phyloP scores from a whole-genome alignment of 345 rosid genomes.

The Punica granatum region DNA sequence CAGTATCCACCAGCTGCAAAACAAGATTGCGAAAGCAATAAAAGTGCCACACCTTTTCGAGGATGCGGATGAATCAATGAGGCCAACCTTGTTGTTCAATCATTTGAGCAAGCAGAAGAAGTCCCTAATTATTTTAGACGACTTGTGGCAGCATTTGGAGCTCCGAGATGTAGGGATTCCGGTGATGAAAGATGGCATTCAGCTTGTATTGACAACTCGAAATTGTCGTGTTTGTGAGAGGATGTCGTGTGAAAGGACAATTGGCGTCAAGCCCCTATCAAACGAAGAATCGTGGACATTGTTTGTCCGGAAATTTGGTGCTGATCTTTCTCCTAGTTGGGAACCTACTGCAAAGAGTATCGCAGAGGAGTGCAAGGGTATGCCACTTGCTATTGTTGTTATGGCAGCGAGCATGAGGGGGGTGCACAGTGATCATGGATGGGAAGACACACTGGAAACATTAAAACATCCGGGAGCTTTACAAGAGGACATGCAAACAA shows the following conservation, averaged over 20 bases:
- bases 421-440: background rate
- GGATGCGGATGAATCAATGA: background rate
- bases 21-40: fast-evolving
- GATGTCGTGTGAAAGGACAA: background rate
- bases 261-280: background rate
- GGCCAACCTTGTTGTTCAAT: background rate
- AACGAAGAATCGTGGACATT: background rate
- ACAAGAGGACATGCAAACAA: background rate
- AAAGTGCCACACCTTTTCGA: fast-evolving
- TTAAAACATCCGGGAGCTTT: background rate
- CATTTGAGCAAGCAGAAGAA: background rate
- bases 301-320: background rate
- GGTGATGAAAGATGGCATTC: fast-evolving
- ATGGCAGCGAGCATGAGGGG: conserved; percentile 14
- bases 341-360: background rate
- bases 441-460: conserved; percentile 10
- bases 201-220: background rate
- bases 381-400: conserved; percentile 12
- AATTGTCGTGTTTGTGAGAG: background rate
- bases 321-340: background rate
- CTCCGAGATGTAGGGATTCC: background rate
- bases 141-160: background rate
- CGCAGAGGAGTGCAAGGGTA: conserved; percentile 10
- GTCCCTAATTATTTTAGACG: background rate
- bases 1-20: background rate